Conservation (phyloP, 495 filamentous ascomycete genomes). For the Podospora bellae-mahoneyi region DNA sequence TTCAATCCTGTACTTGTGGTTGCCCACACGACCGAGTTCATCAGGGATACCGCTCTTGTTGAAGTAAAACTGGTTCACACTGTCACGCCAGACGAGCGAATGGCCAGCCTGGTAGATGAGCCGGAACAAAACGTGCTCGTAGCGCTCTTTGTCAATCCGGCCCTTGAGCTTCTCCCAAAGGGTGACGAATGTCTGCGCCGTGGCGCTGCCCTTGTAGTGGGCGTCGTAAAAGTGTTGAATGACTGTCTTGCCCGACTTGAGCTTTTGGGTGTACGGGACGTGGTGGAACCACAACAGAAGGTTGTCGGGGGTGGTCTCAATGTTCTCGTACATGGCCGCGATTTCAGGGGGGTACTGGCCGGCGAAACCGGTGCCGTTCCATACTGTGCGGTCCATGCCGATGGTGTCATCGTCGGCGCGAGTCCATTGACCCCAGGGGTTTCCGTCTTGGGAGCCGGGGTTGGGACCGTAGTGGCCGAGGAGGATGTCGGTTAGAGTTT, state of each 20-base stretch:
- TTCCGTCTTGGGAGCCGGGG: constrained; percentile 62
- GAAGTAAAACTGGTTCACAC: constrained; percentile 58
- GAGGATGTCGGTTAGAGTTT: constrained; percentile 66
- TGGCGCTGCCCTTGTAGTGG: constrained; percentile 59
- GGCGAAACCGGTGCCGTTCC: constrained; percentile 61
- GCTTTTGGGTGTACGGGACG: constrained; percentile 61
- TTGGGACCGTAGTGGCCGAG: constrained; percentile 66
- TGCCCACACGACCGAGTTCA: constrained; percentile 48
- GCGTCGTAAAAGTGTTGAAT: constrained; percentile 77
- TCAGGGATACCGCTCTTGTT: constrained; percentile 60
- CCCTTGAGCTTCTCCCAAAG: constrained; percentile 54
- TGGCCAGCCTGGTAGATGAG: constrained; percentile 66
- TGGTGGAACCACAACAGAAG: constrained; percentile 75
- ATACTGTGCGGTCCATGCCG: constrained; percentile 70
- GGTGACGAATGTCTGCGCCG: constrained; percentile 54
- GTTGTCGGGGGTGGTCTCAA: constrained; percentile 64
- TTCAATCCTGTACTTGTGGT: constrained; percentile 62
- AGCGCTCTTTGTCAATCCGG: constrained; percentile 60
- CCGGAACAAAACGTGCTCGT: constrained; percentile 53
- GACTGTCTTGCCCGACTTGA: constrained; percentile 64
- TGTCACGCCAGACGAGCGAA: constrained; percentile 66
- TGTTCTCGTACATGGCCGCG: constrained; percentile 53
- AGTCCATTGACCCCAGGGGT: constrained; percentile 72
- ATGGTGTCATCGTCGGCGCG: constrained; percentile 56
- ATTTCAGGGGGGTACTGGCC: constrained; percentile 65